These are phyloP conservation scores for Elsinoe ampelina DNA, from an alignment of 2,329 filamentous ascomycete species.

Conservation along the genomic window DNA sequence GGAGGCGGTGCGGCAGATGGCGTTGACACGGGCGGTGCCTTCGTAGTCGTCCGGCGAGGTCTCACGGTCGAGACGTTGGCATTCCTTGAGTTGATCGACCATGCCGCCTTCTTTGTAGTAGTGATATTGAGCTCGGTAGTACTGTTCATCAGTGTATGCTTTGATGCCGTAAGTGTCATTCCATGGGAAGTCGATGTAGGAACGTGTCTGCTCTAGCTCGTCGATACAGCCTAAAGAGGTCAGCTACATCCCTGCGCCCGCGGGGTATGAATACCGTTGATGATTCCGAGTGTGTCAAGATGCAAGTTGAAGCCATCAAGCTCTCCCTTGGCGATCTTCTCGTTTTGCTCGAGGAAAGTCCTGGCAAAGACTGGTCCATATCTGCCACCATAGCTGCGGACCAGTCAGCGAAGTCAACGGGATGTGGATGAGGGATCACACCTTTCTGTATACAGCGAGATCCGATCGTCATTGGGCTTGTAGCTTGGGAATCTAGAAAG, in stretches of 20 bases:
- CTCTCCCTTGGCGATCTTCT: conserved; percentile 42
- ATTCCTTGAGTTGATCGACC: conserved; percentile 44
- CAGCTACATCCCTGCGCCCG: neutral
- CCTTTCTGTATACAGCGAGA: conserved; percentile 60
- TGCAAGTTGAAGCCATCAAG: conserved; percentile 33
- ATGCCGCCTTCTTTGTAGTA: conserved; percentile 43
- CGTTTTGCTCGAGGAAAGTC: conserved; percentile 50
- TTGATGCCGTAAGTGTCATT: conserved; percentile 52
- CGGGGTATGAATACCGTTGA: conserved; percentile 35
- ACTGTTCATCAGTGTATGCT: conserved; percentile 39
- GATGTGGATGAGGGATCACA: conserved; percentile 32
- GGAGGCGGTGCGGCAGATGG: conserved; percentile 21
- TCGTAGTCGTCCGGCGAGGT: conserved; percentile 44
- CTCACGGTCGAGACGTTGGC: conserved; percentile 37
- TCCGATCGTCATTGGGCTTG: conserved; percentile 37
- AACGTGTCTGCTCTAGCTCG: conserved; percentile 37
- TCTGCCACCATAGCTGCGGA: conserved; percentile 47
- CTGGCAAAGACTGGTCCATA: conserved; percentile 44
- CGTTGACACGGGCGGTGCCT: conserved; percentile 27
- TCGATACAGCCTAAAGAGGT: conserved; percentile 52
- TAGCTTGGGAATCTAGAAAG: conserved; percentile 22
- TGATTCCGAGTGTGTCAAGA: conserved; percentile 43
- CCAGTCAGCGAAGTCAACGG: neutral
- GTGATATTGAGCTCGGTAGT: conserved; percentile 35
- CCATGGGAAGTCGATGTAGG: conserved; percentile 32